These are phyloP conservation scores for Blastobotrys malaysiensis DNA, from an alignment of 1,139 yeast species.

Conservation along the genomic window DNA sequence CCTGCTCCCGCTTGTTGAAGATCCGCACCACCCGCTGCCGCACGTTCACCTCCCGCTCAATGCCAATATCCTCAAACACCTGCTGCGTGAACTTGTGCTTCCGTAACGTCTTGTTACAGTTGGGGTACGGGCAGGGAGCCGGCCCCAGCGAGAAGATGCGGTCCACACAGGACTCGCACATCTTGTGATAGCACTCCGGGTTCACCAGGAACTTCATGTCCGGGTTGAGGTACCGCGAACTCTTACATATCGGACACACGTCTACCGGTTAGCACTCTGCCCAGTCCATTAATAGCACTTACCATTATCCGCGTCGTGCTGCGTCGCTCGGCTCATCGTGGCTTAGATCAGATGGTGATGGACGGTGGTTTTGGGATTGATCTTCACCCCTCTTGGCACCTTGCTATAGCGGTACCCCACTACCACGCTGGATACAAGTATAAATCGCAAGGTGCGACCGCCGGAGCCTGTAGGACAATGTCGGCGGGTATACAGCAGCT, in stretches of 20 bases:
- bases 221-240: conserved; percentile 90
- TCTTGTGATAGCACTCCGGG: conserved; percentile 96
- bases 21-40: conserved; percentile 71
- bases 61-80: conserved; percentile 80
- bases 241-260: conserved; percentile 97
- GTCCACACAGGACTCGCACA: conserved; percentile 95
- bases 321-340: background rate
- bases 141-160: conserved; percentile 92
- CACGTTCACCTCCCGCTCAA: conserved; percentile 89
- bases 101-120: conserved; percentile 80
- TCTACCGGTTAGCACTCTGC: conserved; percentile 36
- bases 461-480: background rate
- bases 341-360: background rate
- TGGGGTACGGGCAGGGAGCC: conserved; percentile 92
- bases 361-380: background rate
- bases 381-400: background rate
- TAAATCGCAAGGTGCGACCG: too few species aligned
- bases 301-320: background rate
- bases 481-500: background rate
- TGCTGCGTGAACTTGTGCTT: conserved; percentile 89
- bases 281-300: background rate
- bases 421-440: too few species aligned
- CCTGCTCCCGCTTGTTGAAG: conserved; percentile 75
- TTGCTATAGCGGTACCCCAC: too few species aligned
- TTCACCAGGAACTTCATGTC: conserved; percentile 88